Percentiles rank a stretch among this genome's conserved stretches.
phyloP scores from a whole-genome alignment of 2,329 filamentous ascomycete genomes.

The Botrytis porri region DNA sequence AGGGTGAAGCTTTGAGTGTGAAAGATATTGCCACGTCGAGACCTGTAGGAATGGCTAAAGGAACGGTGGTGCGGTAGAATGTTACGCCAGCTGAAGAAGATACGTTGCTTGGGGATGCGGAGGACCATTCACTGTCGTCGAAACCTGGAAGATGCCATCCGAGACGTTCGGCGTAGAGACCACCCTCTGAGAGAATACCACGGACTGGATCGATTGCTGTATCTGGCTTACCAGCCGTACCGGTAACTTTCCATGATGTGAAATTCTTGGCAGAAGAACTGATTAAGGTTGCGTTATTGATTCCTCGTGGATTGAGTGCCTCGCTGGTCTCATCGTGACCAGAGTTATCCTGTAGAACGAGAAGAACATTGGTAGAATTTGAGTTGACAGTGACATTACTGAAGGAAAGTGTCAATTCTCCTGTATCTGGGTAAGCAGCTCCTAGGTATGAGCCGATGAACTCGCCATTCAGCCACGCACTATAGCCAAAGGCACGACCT shows the following conservation, averaged over 20 bases:
- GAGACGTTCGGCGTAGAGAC: constrained; percentile 54
- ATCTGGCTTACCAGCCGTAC: constrained; percentile 48
- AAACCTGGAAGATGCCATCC: constrained; percentile 58
- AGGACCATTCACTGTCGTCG: constrained; percentile 46
- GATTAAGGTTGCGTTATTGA: constrained; percentile 50
- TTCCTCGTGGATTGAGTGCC: constrained; percentile 49
- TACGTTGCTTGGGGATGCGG: constrained; percentile 34
- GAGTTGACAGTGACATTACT: constrained; percentile 44
- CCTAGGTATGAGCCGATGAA: constrained; percentile 51
- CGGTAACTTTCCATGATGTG: constrained; percentile 53
- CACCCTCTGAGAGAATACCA: constrained; percentile 55
- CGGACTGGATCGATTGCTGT: constrained; percentile 51
- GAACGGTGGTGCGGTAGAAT: constrained; percentile 53
- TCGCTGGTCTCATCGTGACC: constrained; percentile 54
- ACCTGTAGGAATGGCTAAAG: constrained; percentile 49
- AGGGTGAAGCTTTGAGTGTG: constrained; percentile 45
- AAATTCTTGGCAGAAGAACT: constrained; percentile 27
- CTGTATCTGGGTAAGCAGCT: constrained; percentile 39
- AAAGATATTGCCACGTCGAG: constrained; percentile 58
- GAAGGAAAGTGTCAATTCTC: constrained; percentile 32
- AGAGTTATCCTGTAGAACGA: constrained; percentile 56
- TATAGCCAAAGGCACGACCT: constrained; percentile 22
- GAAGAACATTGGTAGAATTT: constrained; percentile 44
- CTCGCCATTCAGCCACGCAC: constrained; percentile 48
- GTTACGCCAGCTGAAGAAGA: constrained; percentile 51